phyloP scores from a whole-genome alignment of 768 basidiomycete species.

The Crepidotus variabilis region DNA sequence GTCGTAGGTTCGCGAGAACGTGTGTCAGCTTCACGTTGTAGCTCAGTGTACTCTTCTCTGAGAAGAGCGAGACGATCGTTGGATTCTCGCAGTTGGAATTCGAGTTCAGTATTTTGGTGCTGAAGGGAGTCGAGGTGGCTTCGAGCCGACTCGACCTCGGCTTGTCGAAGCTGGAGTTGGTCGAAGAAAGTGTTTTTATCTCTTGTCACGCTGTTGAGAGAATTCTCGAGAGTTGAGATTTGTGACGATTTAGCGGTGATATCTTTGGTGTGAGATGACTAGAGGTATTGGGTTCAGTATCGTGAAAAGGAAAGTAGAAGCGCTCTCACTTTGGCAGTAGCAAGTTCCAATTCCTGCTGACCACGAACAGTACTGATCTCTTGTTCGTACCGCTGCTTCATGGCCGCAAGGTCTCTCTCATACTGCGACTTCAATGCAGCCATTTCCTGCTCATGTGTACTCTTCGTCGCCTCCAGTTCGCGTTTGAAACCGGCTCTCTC shows the following conservation, averaged over 20 bases:
- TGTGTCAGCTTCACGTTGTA: conserved; percentile 54
- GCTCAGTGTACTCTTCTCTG: conserved; percentile 65
- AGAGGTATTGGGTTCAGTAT: conserved; percentile 6
- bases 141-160: conserved; percentile 82
- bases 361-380: conserved; percentile 62
- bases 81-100: conserved; percentile 82
- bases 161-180: conserved; percentile 82
- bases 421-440: conserved; percentile 61
- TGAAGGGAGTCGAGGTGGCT: conserved; percentile 72
- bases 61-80: conserved; percentile 70
- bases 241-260: conserved; percentile 53
- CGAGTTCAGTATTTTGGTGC: conserved; percentile 77
- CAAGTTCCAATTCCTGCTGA: conserved; percentile 75
- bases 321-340: conserved; percentile 62
- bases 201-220: conserved; percentile 60
- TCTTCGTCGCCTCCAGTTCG: conserved; percentile 59
- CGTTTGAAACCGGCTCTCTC: conserved; percentile 53
- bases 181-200: conserved; percentile 86
- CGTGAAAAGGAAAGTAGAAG: not conserved
- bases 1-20: conserved; percentile 39
- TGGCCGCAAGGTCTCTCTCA: conserved; percentile 61
- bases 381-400: conserved; percentile 70
- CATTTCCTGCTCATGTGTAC: conserved; percentile 61
- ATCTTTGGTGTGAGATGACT: conserved; percentile 73
- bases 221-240: conserved; percentile 66